These are phyloP conservation scores for Vanderwaltozyma yarrowii DNA, from an alignment of 805 yeast species.

Conservation along the genomic window DNA sequence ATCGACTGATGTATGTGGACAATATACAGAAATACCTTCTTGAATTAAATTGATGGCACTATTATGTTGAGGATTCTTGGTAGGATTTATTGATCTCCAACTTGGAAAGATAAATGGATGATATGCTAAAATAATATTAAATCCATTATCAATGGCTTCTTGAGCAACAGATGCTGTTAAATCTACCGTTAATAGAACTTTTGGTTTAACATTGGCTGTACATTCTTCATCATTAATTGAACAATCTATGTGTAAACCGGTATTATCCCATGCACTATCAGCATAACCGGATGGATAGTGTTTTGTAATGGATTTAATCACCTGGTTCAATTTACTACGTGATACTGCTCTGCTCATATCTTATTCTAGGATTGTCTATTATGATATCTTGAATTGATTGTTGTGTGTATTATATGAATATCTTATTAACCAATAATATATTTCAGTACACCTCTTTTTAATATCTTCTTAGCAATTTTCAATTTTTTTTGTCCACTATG, in stretches of 20 bases:
- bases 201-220: conserved; percentile 10
- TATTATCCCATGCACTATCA: conserved; percentile 89
- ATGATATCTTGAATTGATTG: too few species aligned
- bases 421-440: too few species aligned
- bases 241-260: conserved; percentile 79
- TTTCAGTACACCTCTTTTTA: too few species aligned
- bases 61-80: conserved; percentile 65
- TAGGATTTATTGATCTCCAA: conserved; percentile 57
- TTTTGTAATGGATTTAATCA: conserved; percentile 49
- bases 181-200: conserved; percentile 66
- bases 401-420: too few species aligned
- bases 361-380: neutral
- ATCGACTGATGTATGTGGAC: conserved; percentile 95
- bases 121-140: conserved; percentile 67
- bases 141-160: conserved; percentile 57
- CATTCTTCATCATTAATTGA: conserved; percentile 24
- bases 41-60: conserved; percentile 65
- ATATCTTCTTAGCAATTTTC: too few species aligned
- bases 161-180: conserved; percentile 73
- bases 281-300: conserved; percentile 77
- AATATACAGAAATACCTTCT: conserved; percentile 77
- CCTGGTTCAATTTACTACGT: conserved; percentile 32
- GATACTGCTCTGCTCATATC: conserved; percentile 19
- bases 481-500: too few species aligned
- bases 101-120: conserved; percentile 93